Conservation (phyloP, 768 basidiomycete species). For the Hemileccinum impolitum region DNA sequence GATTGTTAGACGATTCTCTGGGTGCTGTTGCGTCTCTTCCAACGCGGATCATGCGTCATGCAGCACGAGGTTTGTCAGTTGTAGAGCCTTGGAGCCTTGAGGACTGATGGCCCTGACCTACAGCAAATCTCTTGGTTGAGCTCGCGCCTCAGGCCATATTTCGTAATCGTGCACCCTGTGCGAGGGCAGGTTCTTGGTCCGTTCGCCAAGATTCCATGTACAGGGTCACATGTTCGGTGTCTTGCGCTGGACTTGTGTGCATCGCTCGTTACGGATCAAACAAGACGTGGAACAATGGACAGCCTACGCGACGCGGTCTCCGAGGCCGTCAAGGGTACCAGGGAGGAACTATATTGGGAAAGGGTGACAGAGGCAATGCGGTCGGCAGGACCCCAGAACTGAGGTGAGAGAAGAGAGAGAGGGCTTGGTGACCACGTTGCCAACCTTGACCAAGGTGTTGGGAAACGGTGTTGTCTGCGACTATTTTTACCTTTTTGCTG, state of each 20-base stretch:
- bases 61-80: conserved; percentile 40
- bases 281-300: conserved; percentile 7
- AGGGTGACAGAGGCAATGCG: conserved; percentile 30
- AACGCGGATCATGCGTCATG: conserved; percentile 49
- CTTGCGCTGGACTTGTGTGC: conserved; percentile 65
- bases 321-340: conserved; percentile 26
- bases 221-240: conserved; percentile 40
- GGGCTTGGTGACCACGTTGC: conserved; percentile 2
- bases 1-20: conserved; percentile 49
- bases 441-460: too few relatives aligned
- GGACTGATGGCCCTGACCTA: conserved; percentile 13
- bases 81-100: neutral
- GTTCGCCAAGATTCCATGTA: conserved; percentile 59
- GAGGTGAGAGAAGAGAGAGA: neutral
- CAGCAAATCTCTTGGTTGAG: conserved; percentile 51
- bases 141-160: conserved; percentile 73
- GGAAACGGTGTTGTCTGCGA: neutral
- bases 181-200: conserved; percentile 77
- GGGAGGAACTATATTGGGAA: conserved; percentile 29
- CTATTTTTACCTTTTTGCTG: conserved; percentile 11
- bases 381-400: neutral
- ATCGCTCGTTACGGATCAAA: conserved; percentile 24
- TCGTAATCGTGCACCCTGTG: conserved; percentile 69
- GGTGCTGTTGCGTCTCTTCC: conserved; percentile 59
- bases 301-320: conserved; percentile 21